These are phyloP conservation scores for slime mould (Dictyostelium discoideum) DNA, from an alignment of 78 protist genomes.

Conservation along the genomic window DNA sequence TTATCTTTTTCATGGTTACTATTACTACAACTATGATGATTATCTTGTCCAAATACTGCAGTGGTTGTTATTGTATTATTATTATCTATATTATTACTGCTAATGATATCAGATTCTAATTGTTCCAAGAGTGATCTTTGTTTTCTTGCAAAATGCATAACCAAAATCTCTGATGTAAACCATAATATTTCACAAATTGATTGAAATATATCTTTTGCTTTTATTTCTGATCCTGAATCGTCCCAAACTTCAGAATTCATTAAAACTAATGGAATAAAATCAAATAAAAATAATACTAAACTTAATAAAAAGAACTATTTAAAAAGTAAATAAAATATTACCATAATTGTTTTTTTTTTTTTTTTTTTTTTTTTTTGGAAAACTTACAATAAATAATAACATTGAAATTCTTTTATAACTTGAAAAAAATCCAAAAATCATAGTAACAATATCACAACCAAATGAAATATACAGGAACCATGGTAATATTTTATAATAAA, in stretches of 20 bases:
- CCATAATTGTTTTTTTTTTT: neutral
- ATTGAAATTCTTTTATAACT: constrained; percentile 13
- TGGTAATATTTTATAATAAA: constrained; percentile 6
- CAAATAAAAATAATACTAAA: constrained; percentile 39
- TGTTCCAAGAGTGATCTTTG: neutral
- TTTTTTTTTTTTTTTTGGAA: neutral
- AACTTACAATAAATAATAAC: constrained; percentile 35
- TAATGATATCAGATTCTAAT: neutral
- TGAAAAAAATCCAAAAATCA: constrained; percentile 3
- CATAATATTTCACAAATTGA: constrained; percentile 25
- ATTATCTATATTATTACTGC: neutral
- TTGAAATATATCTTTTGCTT: constrained; percentile 10
- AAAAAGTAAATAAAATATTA: neutral
- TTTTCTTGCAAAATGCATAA: constrained; percentile 38
- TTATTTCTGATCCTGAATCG: neutral
- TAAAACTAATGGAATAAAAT: constrained; percentile 43
- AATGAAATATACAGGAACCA: constrained; percentile 36
- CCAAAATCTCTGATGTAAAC: constrained; percentile 17
- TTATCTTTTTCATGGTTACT: neutral
- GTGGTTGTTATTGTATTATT: neutral
- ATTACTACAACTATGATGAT: neutral
- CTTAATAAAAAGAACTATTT: constrained; percentile 31
- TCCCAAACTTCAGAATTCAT: constrained; percentile 27
- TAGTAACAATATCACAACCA: neutral
- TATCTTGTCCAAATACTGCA: neutral